Evolutionary conservation across 345 rosid species (phyloP), one percentile per base, ranked within the genome.

Genomic region (Corchorus olitorius): DNA sequence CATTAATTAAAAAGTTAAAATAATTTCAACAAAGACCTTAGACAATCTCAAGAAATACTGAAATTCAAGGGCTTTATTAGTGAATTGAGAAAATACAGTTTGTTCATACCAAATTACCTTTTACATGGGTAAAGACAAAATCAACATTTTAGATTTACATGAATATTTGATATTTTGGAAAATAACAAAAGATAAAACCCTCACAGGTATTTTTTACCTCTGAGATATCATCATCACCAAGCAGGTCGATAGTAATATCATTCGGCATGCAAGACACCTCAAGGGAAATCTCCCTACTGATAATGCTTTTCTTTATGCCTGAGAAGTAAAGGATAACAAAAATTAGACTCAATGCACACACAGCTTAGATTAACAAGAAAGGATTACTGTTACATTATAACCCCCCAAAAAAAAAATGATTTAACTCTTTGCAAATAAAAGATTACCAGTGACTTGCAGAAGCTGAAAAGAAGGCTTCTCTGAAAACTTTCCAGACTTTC

Each of bases 401-500:
- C 27, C 27, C 35, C 27, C 27, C 35, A 43, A 4, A 43, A 34
- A 52, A 52, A 52, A 52, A 15, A 52, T 52, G 13, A 35, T 52
- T 27, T 27, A 27, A 27, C 43, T 50, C 14, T 69, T 69, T 70
- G 17, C 48, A 9, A 16, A 34, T 9, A 17, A 70, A 49, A 35
- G 22, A 52, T 50, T 70, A 70, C 61, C 74, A 16, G 22, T 52
- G 35, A 70, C 61, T 52, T 34, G 74, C 46, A 34, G 60, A 52
- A 70, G 60, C 46, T 34, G 74, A 79, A 73, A 83, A 39, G 81
- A 70, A 56, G 60, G 73, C 74, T 56, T 81, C 16, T 53, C 81
- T 8, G 33, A 54, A 65, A 4, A 4, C 35, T 86, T 85, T 64
- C 66, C 78, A 67, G 84, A 68, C 53, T 73, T 83, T 70, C 73